Evolutionary conservation across 331 rosid genomes (phyloP).

Genomic region (Quercus lobata): DNA sequence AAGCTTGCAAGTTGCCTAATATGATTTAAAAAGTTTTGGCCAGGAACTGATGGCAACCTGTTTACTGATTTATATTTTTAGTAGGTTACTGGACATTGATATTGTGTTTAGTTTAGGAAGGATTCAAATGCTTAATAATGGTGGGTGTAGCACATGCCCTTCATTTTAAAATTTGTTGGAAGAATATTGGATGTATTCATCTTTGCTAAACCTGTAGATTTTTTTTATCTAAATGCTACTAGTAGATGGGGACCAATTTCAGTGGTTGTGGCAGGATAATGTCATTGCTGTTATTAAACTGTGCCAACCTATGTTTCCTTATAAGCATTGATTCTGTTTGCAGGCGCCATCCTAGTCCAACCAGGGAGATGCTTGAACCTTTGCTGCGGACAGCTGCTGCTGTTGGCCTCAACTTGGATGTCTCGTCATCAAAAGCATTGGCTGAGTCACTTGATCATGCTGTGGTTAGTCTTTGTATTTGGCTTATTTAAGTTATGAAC

Average conservation of each 20-base stretch:
- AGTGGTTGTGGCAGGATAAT: constrained; percentile 8
- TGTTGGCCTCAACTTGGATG: constrained; percentile 84
- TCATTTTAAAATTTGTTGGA: not conserved
- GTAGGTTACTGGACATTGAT: not conserved
- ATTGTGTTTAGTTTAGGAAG: not conserved
- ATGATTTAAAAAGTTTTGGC: not conserved
- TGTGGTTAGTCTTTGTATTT: constrained; percentile 49
- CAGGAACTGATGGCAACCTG: not conserved
- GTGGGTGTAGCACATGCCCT: not conserved
- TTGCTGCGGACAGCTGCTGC: constrained; percentile 85
- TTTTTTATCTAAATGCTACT: not conserved
- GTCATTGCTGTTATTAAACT: constrained; percentile 13
- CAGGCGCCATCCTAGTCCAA: constrained; percentile 96
- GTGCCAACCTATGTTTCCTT: not conserved
- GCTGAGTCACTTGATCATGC: constrained; percentile 98
- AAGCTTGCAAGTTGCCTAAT: not conserved
- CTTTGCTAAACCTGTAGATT: not conserved
- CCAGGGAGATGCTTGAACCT: constrained; percentile 96
- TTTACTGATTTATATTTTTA: not conserved
- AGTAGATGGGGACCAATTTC: not conserved
- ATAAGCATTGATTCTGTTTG: constrained; percentile 20
- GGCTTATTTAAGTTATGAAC: not conserved
- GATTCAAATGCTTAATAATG: too few relatives aligned
- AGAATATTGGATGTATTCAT: not conserved
- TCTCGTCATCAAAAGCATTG: constrained; percentile 83